Evolutionary conservation across 768 basidiomycete genomes (phyloP), one percentile per base, ranked within the genome.

Genomic region (Boletus tylopilopsis): DNA sequence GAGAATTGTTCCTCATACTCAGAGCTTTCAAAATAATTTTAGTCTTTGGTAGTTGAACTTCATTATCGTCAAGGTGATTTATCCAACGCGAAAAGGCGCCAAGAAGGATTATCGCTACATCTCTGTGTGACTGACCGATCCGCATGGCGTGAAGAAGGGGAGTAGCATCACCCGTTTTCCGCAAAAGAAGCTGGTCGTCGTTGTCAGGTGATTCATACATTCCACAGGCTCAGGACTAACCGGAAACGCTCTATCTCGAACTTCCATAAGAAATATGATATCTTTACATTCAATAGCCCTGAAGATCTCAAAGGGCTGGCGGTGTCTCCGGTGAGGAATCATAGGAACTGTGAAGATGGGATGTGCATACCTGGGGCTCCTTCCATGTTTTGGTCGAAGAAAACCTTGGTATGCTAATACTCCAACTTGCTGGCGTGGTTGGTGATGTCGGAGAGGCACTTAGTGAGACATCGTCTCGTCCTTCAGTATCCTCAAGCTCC

Each of bases 61-160:
- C 90, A 38, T 79, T 81, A 50, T 92, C 92, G 50, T 88, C 83
- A 1, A 96, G 75, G 60, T 89, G 77, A 64, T 98, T 98, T 47
- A 98, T 82, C 74, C 85, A 95, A 19, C 94, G 82, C 12, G 91
- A 94, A 62, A 96, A 84, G 12, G 94, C 92, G 12, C 94, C 94
- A 13, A 96, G 66, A 2, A 98, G 74, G 5, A 95, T 60, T 51
- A 98, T 90, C 4, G 91, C 87, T 9, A 97, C 81, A 44, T 96
- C 93, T 50, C 80, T 74, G 57, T 91, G 85, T 33, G 80, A 79
- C 53, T 76, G 69, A 23, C 88, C 87, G 24, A 89, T 84, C 21
- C 87, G 76, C 77, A 95, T 91, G 1, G 93, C 91, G 62, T 97
- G 92, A 7, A 96, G 78, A 13, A 98, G 79, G 7, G 94, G 94